These are phyloP conservation scores for Aurifilum marmelostoma DNA, from an alignment of 2,329 filamentous ascomycete species.

Conservation along the genomic window DNA sequence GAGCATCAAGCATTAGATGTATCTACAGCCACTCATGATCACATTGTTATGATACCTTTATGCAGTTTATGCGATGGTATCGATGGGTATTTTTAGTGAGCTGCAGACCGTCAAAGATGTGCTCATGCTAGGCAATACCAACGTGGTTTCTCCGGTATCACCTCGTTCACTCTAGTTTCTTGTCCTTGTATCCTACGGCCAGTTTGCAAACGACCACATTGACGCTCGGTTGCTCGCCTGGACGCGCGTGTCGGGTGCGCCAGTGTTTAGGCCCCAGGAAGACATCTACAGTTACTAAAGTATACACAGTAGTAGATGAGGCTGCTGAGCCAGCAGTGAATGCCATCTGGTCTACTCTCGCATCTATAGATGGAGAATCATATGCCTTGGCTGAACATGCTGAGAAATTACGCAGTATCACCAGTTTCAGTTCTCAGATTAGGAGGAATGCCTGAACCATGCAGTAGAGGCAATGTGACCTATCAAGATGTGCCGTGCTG, in stretches of 20 bases:
- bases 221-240: slow-evolving; percentile 28
- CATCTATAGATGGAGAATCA: too few relatives aligned
- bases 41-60: neutral
- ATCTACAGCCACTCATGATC: slow-evolving; percentile 2
- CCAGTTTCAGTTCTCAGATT: too few relatives aligned
- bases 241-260: slow-evolving; percentile 29
- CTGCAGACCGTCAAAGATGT: neutral
- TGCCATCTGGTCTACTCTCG: neutral
- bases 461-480: neutral
- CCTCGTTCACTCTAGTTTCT: slow-evolving; percentile 22
- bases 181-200: slow-evolving; percentile 31
- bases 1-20: slow-evolving; percentile 5
- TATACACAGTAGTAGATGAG: slow-evolving; percentile 25
- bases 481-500: neutral
- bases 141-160: neutral
- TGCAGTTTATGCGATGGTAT: neutral
- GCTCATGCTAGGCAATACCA: neutral
- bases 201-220: slow-evolving; percentile 30
- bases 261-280: slow-evolving; percentile 29
- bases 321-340: slow-evolving; percentile 29
- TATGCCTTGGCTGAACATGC: neutral
- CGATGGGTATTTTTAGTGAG: neutral
- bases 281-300: slow-evolving; percentile 31
- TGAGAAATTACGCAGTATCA: neutral
- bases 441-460: neutral